Percentiles rank a stretch among this genome's conserved stretches.
These are phyloP conservation scores for Lathyrus aphaca DNA, from an alignment of 306 rosid genomes.

Conservation along the genomic window DNA sequence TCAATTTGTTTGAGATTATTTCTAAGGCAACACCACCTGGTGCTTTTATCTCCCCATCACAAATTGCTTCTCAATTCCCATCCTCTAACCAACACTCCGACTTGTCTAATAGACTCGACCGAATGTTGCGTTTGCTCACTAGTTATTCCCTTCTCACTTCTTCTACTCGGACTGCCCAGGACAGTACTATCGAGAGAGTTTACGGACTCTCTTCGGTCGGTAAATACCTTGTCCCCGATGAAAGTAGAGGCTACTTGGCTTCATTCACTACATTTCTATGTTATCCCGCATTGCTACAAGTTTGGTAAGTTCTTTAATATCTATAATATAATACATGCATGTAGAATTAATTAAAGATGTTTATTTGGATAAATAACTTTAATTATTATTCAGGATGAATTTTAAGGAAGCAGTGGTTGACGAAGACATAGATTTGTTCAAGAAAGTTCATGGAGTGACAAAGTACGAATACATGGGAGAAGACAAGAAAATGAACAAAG, in stretches of 20 bases:
- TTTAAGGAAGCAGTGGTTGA: slow-evolving; percentile 36
- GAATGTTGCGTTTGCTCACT: slow-evolving; percentile 39
- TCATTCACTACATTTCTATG: background rate
- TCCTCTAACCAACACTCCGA: background rate
- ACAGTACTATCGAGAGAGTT: slow-evolving; percentile 8
- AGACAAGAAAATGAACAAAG: background rate
- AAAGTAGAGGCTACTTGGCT: slow-evolving; percentile 13
- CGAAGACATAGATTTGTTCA: background rate
- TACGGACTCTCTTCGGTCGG: slow-evolving; percentile 33
- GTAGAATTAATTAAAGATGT: too few relatives aligned
- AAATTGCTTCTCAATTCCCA: slow-evolving; percentile 39
- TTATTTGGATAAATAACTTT: too few relatives aligned
- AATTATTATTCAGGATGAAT: slow-evolving; percentile 22
- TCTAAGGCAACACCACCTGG: background rate
- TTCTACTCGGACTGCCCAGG: background rate
- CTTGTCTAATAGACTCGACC: slow-evolving; percentile 24
- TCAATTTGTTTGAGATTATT: slow-evolving; percentile 44
- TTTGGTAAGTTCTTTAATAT: slow-evolving; percentile 31
- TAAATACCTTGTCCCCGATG: slow-evolving; percentile 30
- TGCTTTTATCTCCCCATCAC: slow-evolving; percentile 26
- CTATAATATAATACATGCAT: too few relatives aligned
- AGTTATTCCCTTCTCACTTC: slow-evolving; percentile 32
- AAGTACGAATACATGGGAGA: slow-evolving; percentile 21
- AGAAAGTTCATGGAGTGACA: slow-evolving; percentile 36
- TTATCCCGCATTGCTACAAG: background rate